Evolutionary conservation across 768 basidiomycete species (phyloP).

Genomic region (Boletus sensibilis): DNA sequence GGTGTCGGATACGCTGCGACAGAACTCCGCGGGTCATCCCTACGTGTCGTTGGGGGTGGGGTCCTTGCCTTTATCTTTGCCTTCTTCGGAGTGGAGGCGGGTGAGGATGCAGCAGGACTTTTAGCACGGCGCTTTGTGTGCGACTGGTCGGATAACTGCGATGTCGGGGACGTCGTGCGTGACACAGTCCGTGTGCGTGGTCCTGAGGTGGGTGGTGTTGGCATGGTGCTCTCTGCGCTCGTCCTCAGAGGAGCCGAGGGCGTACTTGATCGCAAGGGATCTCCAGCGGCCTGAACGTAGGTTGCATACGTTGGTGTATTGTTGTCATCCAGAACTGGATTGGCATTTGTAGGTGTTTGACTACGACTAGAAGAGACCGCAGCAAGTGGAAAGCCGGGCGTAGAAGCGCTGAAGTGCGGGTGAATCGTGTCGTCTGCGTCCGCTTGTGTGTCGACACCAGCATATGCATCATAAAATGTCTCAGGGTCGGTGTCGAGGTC

Average conservation of each 20-base stretch:
- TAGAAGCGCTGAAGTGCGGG: constrained; percentile 18
- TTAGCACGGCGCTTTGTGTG: constrained; percentile 46
- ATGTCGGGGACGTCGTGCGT: constrained; percentile 32
- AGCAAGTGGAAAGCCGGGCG: constrained; percentile 18
- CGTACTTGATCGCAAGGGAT: constrained; percentile 44
- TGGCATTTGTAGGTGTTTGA: constrained; percentile 42
- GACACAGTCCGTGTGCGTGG: constrained; percentile 20
- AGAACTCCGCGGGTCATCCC: constrained; percentile 50
- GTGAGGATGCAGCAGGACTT: constrained; percentile 44
- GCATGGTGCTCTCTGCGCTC: constrained; percentile 42
- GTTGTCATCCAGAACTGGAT: constrained; percentile 35
- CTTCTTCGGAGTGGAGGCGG: constrained; percentile 41
- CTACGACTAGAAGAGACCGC: constrained; percentile 35
- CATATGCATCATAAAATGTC: constrained; percentile 42
- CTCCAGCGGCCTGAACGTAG: constrained; percentile 41
- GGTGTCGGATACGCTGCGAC: constrained; percentile 70
- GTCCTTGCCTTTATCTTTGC: constrained; percentile 37
- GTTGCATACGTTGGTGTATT: constrained; percentile 44
- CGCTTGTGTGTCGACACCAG: constrained; percentile 14
- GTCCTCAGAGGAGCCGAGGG: constrained; percentile 39
- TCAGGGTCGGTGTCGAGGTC: constrained; percentile 42
- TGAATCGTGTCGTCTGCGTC: constrained; percentile 21
- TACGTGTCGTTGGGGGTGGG: constrained; percentile 32
- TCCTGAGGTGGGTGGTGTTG: constrained; percentile 35
- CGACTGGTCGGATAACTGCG: constrained; percentile 30